phyloP scores from a whole-genome alignment of 2,329 filamentous ascomycete species.

The Cladosporium halotolerans region DNA sequence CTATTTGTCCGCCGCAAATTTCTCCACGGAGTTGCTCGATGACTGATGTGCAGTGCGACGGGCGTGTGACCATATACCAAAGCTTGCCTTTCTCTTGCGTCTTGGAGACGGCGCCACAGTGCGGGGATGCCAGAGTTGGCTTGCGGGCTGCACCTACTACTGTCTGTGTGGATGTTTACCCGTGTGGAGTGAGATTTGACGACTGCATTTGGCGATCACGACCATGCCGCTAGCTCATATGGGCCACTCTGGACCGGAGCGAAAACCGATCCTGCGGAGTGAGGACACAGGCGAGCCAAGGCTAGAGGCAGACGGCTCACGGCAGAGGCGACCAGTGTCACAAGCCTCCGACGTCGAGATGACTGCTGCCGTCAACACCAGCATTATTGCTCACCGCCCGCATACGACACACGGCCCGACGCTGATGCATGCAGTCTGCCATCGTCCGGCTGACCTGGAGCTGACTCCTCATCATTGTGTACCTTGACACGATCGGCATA shows the following conservation, averaged over 20 bases:
- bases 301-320: not conserved
- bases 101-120: conserved; percentile 5
- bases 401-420: not conserved
- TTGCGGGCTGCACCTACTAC: too few species aligned
- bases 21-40: conserved; percentile 9
- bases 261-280: not conserved
- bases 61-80: not conserved
- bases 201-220: not conserved
- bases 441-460: conserved; percentile 3
- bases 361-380: not conserved
- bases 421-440: too few species aligned
- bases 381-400: conserved; percentile 2
- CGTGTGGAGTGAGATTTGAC: not conserved
- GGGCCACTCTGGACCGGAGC: not conserved
- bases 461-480: conserved; percentile 5
- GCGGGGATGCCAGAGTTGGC: not conserved
- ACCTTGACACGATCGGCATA: not conserved
- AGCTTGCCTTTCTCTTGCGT: not conserved
- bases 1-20: not conserved
- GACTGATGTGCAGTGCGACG: conserved; percentile 2
- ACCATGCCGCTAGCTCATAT: not conserved
- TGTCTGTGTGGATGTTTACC: too few species aligned
- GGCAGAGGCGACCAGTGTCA: not conserved
- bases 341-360: not conserved
- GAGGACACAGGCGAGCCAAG: not conserved